Conservation (phyloP, 371 early-diverging fungal genomes). For the Basidiobolus heterosporus region DNA sequence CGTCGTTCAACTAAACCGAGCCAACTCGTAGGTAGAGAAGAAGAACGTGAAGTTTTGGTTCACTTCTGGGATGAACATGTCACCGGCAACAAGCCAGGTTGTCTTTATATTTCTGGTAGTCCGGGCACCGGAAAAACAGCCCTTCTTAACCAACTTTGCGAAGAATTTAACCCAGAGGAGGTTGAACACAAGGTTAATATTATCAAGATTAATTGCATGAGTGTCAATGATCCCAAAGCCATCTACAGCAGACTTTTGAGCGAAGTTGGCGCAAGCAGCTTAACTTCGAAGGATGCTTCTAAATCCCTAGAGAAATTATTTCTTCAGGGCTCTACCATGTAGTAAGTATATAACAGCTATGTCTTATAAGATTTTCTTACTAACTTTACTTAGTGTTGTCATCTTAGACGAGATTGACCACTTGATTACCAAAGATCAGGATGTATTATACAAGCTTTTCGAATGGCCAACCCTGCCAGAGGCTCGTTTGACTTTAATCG, state of each 20-base stretch:
- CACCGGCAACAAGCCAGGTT: conserved; percentile 14
- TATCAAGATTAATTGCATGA: conserved; percentile 69
- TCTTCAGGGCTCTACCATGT: conserved; percentile 9
- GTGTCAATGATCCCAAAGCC: conserved; percentile 43
- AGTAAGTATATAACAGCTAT: conserved; percentile 13
- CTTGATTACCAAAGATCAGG: conserved; percentile 57
- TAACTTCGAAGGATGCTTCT: conserved; percentile 11
- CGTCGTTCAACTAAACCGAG: too few relatives aligned
- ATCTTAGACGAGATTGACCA: conserved; percentile 89
- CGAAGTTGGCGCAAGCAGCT: conserved; percentile 1
- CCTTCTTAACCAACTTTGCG: conserved; percentile 43
- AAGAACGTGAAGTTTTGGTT: conserved; percentile 38
- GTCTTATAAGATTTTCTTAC: not conserved
- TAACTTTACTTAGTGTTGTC: conserved; percentile 31
- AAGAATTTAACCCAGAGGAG: conserved; percentile 8
- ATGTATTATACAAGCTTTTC: conserved; percentile 79
- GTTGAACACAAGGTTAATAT: conserved; percentile 22
- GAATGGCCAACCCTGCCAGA: conserved; percentile 44
- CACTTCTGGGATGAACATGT: conserved; percentile 31
- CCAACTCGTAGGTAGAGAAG: conserved; percentile 30
- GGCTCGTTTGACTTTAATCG: conserved; percentile 62
- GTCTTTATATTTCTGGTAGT: conserved; percentile 77
- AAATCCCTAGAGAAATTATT: conserved; percentile 17
- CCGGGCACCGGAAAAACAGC: conserved; percentile 95
- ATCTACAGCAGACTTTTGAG: conserved; percentile 41